These are phyloP conservation scores for Boechera retrofracta DNA, from an alignment of 345 rosid species.

Conservation along the genomic window DNA sequence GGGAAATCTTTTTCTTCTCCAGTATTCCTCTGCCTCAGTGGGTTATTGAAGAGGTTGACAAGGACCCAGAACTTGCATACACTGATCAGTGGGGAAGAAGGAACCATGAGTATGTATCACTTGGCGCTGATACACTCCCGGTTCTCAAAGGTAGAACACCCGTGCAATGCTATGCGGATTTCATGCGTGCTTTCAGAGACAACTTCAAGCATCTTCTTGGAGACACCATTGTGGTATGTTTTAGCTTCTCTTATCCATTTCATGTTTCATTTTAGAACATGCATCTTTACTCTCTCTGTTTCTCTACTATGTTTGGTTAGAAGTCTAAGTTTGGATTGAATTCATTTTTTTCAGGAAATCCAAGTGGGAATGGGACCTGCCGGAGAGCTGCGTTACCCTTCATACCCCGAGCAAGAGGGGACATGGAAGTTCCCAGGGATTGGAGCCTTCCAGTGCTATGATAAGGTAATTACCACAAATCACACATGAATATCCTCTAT, in stretches of 20 bases:
- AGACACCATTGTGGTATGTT: slow-evolving; percentile 85
- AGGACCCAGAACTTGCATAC: slow-evolving; percentile 81
- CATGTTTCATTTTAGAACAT: neutral
- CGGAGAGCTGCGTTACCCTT: slow-evolving; percentile 94
- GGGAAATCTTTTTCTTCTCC: slow-evolving; percentile 13
- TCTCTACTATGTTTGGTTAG: neutral
- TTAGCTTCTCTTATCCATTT: neutral
- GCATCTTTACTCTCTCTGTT: neutral
- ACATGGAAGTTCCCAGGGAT: slow-evolving; percentile 97
- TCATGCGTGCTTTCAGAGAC: slow-evolving; percentile 93
- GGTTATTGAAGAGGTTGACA: slow-evolving; percentile 79
- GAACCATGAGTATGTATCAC: slow-evolving; percentile 83
- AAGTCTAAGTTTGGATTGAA: slow-evolving; percentile 7
- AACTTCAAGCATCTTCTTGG: slow-evolving; percentile 82
- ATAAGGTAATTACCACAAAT: slow-evolving; percentile 56
- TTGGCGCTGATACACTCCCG: slow-evolving; percentile 89
- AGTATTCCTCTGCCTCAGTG: slow-evolving; percentile 92
- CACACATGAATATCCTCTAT: neutral
- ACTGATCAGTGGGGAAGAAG: slow-evolving; percentile 99
- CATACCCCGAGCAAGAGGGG: slow-evolving; percentile 86
- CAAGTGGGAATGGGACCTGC: slow-evolving; percentile 99
- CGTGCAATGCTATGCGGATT: slow-evolving; percentile 90
- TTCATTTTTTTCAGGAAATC: slow-evolving; percentile 65
- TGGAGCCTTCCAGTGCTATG: slow-evolving; percentile 98
- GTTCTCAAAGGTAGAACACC: slow-evolving; percentile 89